Conservation (phyloP, 768 basidiomycete species). For the Pulveroboletus frians region DNA sequence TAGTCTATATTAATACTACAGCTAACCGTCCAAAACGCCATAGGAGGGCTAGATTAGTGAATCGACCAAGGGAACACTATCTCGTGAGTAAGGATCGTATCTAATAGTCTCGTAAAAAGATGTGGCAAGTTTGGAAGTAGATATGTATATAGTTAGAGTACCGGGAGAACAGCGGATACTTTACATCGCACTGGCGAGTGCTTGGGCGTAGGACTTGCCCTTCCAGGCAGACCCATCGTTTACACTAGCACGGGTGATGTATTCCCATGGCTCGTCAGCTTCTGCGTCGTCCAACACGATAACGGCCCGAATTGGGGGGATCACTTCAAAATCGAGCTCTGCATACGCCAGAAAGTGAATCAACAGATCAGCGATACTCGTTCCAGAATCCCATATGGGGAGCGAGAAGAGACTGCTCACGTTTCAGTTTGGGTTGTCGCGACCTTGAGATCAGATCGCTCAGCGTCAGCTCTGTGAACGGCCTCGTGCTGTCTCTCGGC, state of each 20-base stretch:
- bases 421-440: conserved; percentile 21
- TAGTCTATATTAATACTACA: conserved; percentile 9
- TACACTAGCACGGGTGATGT: conserved; percentile 26
- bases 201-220: conserved; percentile 32
- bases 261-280: conserved; percentile 30
- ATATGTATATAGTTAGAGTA: neutral
- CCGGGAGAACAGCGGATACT: neutral
- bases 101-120: conserved; percentile 4
- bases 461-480: conserved; percentile 22
- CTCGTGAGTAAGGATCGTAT: conserved; percentile 10
- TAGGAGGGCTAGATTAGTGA: conserved; percentile 14
- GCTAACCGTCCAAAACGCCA: conserved; percentile 9
- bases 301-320: conserved; percentile 29
- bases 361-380: neutral
- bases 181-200: conserved; percentile 22
- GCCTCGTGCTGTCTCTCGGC: conserved; percentile 3
- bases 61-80: neutral
- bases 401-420: conserved; percentile 10
- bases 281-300: conserved; percentile 30
- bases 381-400: neutral
- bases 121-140: conserved; percentile 6
- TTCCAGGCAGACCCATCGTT: conserved; percentile 26
- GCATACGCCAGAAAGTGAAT: neutral
- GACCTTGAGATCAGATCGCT: conserved; percentile 25
- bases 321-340: conserved; percentile 29